Evolutionary conservation across 768 basidiomycete genomes (phyloP).

Genomic region (Rhizopogon salebrosus): DNA sequence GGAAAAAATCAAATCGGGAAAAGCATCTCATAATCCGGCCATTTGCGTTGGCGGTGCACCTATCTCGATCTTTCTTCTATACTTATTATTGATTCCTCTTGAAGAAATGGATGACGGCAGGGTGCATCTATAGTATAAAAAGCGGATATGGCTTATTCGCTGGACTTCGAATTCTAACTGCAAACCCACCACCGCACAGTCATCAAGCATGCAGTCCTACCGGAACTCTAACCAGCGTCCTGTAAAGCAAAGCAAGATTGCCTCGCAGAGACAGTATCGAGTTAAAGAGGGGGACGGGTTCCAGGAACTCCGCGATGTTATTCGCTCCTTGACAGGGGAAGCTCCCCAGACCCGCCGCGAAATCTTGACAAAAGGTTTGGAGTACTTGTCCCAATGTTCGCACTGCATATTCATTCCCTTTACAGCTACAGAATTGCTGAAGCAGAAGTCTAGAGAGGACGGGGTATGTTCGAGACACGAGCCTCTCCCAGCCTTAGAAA

Average conservation of each 20-base stretch:
- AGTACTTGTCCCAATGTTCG: neutral
- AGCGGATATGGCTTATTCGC: neutral
- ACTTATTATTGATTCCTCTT: neutral
- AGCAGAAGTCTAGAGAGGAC: neutral
- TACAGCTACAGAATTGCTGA: conserved; percentile 2
- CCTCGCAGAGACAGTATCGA: conserved; percentile 24
- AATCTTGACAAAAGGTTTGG: conserved; percentile 18
- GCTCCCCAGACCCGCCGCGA: conserved; percentile 23
- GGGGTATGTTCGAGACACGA: neutral
- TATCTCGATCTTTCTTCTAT: too few species aligned
- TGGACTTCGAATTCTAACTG: neutral
- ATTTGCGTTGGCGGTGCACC: too few species aligned
- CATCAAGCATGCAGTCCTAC: neutral
- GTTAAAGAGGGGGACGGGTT: conserved; percentile 26
- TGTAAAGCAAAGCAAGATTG: conserved; percentile 1
- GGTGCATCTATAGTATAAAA: neutral
- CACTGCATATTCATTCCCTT: neutral
- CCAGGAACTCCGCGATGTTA: conserved; percentile 21
- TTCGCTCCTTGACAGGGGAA: conserved; percentile 21
- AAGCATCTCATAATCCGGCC: too few species aligned
- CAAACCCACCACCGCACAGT: neutral
- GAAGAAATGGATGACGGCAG: neutral
- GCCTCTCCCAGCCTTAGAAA: neutral
- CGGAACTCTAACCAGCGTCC: neutral
- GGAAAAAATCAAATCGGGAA: neutral